Evolutionary conservation across 345 rosid species (phyloP).

Genomic region (Boechera retrofracta): DNA sequence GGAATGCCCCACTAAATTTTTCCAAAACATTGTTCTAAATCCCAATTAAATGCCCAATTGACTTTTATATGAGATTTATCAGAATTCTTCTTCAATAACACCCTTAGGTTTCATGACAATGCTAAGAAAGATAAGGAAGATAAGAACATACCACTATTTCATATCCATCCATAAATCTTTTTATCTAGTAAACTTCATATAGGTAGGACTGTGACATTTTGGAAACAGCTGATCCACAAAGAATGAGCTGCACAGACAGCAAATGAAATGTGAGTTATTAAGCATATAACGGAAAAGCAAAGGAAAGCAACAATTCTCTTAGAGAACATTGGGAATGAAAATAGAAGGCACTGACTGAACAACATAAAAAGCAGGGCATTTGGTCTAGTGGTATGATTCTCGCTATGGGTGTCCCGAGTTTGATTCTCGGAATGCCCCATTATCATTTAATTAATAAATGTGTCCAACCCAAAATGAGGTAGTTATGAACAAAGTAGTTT

Average conservation of each 20-base stretch:
- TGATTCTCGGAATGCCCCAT: conserved; percentile 63
- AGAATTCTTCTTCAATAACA: background rate
- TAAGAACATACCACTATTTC: background rate
- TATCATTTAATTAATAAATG: background rate
- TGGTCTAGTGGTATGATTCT: conserved; percentile 45
- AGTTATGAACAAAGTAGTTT: background rate
- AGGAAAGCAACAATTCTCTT: background rate
- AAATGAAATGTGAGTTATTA: background rate
- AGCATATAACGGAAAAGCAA: background rate
- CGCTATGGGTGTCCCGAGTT: conserved; percentile 89
- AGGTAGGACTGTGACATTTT: background rate
- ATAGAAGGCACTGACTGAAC: background rate
- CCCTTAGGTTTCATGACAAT: background rate
- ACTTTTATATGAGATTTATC: background rate
- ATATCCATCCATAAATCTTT: background rate
- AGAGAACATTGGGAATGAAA: background rate
- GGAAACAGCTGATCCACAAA: background rate
- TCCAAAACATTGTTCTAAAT: no score
- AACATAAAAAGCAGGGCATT: conserved; percentile 10
- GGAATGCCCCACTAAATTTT: conserved; percentile 27
- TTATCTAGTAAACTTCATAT: background rate
- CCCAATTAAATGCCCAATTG: background rate
- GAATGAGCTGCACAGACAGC: conserved; percentile 19
- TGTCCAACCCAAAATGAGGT: background rate
- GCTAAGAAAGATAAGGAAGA: background rate